Evolutionary conservation across 192 early-diverging fungal species (phyloP).

Genomic region (Coemansia biformis): DNA sequence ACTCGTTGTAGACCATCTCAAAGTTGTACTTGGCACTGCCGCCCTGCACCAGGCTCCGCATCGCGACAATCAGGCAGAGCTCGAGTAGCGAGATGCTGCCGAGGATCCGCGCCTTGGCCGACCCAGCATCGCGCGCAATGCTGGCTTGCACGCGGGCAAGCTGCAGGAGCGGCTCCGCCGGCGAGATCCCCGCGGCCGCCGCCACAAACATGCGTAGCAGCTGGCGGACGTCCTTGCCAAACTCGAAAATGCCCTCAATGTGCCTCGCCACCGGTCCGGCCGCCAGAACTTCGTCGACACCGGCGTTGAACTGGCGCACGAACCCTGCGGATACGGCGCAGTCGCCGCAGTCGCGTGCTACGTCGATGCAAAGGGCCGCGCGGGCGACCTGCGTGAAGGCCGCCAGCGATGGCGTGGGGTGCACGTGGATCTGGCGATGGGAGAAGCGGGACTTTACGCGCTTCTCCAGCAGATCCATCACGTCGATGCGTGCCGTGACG

Average conservation of each 20-base stretch:
- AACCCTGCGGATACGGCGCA: conserved; percentile 14
- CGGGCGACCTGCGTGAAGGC: conserved; percentile 58
- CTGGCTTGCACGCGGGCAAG: conserved; percentile 33
- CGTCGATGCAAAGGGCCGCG: conserved; percentile 40
- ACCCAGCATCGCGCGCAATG: conserved; percentile 8
- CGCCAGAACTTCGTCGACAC: conserved; percentile 20
- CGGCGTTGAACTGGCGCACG: conserved; percentile 48
- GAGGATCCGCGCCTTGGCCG: conserved; percentile 34
- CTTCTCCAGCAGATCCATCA: conserved; percentile 82
- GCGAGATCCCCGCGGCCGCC: conserved; percentile 12
- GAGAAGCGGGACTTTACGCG: conserved; percentile 93
- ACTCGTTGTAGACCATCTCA: conserved; percentile 92
- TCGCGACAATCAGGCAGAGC: conserved; percentile 70
- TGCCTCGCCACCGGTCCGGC: conserved; percentile 7
- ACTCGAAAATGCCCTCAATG: conserved; percentile 20
- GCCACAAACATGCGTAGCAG: conserved; percentile 17
- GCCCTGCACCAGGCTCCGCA: conserved; percentile 63
- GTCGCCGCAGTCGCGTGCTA: no score
- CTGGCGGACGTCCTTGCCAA: conserved; percentile 37
- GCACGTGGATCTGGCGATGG: conserved; percentile 73
- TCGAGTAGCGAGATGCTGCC: conserved; percentile 71
- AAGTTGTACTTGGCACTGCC: conserved; percentile 79
- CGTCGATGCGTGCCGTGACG: conserved; percentile 72
- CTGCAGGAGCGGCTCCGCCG: conserved; percentile 1
- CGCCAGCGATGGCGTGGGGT: conserved; percentile 53